Conservation (phyloP, 192 early-diverging fungal species). For the Bifiguratus adelaidae region DNA sequence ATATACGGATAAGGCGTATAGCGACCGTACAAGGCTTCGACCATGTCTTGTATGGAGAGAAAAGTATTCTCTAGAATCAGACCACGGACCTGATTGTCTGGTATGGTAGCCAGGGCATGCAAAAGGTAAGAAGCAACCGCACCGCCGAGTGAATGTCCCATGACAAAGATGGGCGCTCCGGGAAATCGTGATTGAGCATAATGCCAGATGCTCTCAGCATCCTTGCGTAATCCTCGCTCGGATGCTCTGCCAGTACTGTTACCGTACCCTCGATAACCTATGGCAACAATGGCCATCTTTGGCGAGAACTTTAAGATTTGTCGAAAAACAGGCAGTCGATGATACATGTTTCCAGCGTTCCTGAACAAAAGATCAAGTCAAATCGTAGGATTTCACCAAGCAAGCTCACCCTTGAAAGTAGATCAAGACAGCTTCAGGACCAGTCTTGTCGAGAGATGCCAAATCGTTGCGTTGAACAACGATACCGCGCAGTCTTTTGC, state of each 20-base stretch:
- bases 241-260: conserved; percentile 14
- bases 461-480: conserved; percentile 1
- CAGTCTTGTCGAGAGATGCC: neutral
- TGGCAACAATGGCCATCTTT: conserved; percentile 15
- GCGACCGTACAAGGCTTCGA: conserved; percentile 16
- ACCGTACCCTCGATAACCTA: conserved; percentile 27
- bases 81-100: conserved; percentile 6
- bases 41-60: conserved; percentile 23
- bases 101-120: conserved; percentile 13
- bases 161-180: conserved; percentile 11
- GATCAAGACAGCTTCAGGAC: conserved; percentile 8
- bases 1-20: conserved; percentile 25
- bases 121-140: conserved; percentile 15
- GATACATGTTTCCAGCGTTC: conserved; percentile 29
- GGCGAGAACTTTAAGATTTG: conserved; percentile 4
- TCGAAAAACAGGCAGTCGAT: conserved; percentile 17
- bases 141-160: conserved; percentile 29
- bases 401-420: conserved; percentile 28
- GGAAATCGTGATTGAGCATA: conserved; percentile 5
- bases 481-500: conserved; percentile 2
- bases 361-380: neutral
- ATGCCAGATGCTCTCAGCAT: conserved; percentile 14
- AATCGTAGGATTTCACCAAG: neutral
- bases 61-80: conserved; percentile 32
- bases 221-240: conserved; percentile 16